Evolutionary conservation across 345 rosid species (phyloP).

Genomic region (Kernera saxatilis): DNA sequence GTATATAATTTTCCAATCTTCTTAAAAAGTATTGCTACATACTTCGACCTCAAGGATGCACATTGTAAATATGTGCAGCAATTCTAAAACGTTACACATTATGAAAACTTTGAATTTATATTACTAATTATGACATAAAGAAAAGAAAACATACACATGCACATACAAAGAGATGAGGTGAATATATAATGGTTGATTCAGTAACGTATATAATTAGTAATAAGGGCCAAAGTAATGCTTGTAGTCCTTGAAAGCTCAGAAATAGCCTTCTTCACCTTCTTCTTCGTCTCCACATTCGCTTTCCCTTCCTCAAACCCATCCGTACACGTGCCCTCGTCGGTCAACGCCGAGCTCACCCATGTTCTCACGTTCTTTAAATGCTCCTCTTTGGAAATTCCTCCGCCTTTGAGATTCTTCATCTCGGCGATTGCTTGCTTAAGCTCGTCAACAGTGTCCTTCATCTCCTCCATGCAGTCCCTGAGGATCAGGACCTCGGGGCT

Average conservation of each 20-base stretch:
- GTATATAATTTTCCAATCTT: not conserved
- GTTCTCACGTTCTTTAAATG: constrained; percentile 44
- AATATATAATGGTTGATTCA: constrained; percentile 8
- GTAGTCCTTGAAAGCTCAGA: constrained; percentile 41
- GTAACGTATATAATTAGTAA: constrained; percentile 31
- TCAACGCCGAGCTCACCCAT: constrained; percentile 68
- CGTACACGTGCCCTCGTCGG: constrained; percentile 61
- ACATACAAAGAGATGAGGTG: not conserved
- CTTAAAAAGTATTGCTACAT: not conserved
- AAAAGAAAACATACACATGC: not conserved
- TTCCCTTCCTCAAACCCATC: constrained; percentile 52
- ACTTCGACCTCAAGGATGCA: not conserved
- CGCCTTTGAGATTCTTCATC: constrained; percentile 25
- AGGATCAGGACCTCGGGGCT: constrained; percentile 32
- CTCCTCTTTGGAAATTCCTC: constrained; percentile 20
- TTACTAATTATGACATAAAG: not conserved
- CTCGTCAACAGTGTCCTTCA: constrained; percentile 48
- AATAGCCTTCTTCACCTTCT: constrained; percentile 37
- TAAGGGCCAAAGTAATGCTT: constrained; percentile 65
- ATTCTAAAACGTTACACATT: not conserved
- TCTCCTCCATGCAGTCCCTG: constrained; percentile 42
- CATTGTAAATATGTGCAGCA: not conserved
- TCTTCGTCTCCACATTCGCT: constrained; percentile 37
- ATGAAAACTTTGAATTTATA: not conserved
- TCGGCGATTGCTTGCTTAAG: constrained; percentile 42